Evolutionary conservation across 2,329 filamentous ascomycete species (phyloP).

Genomic region (Chalaropsis ovoidea): DNA sequence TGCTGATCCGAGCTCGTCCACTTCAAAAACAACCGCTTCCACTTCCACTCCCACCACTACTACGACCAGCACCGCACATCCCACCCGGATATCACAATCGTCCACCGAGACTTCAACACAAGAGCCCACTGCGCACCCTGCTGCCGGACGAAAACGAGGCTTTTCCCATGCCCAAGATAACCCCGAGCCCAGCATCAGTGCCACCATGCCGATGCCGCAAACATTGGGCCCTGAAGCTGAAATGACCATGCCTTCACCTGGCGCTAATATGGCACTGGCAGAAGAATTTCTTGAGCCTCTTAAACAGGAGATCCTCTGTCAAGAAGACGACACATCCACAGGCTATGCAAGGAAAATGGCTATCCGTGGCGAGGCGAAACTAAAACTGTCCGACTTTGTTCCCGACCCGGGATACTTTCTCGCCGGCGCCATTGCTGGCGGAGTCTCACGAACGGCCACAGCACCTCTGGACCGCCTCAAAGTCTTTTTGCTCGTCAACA

Average conservation of each 20-base stretch:
- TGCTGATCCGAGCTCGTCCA: not conserved
- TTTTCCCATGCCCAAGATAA: slow-evolving; percentile 25
- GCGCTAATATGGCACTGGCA: slow-evolving; percentile 1
- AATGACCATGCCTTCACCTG: not conserved
- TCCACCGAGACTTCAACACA: not conserved
- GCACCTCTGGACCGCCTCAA: slow-evolving; percentile 94
- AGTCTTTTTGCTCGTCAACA: slow-evolving; percentile 93
- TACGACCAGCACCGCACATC: not conserved
- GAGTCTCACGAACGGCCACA: slow-evolving; percentile 87
- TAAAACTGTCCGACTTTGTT: slow-evolving; percentile 55
- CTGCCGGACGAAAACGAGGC: slow-evolving; percentile 16
- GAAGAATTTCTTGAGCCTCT: slow-evolving; percentile 7
- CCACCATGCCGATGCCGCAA: not conserved
- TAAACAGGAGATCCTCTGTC: slow-evolving; percentile 1
- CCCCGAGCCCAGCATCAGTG: slow-evolving; percentile 25
- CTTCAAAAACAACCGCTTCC: not conserved
- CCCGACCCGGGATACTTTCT: slow-evolving; percentile 95
- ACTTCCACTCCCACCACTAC: not conserved
- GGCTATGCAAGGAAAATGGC: not conserved
- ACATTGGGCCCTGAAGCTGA: not conserved
- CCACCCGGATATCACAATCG: not conserved
- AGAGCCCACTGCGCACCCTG: not conserved
- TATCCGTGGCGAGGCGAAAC: slow-evolving; percentile 17
- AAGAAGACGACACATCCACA: slow-evolving; percentile 10
- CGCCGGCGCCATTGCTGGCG: slow-evolving; percentile 88